Conservation (phyloP, 2,329 filamentous ascomycete genomes). For the Thyridium curvatum region DNA sequence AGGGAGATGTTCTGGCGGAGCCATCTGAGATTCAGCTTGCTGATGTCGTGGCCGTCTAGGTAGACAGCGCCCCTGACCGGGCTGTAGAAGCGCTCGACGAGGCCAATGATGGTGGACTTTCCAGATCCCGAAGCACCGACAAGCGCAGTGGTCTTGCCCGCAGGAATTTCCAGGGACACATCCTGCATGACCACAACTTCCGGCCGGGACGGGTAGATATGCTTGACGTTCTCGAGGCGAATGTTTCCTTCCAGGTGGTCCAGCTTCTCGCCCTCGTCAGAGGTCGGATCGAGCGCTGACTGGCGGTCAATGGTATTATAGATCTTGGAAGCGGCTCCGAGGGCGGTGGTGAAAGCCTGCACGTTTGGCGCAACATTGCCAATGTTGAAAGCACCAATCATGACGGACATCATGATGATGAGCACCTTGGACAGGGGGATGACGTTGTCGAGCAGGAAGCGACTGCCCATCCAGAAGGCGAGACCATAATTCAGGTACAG, state of each 20-base stretch:
- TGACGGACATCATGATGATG: slow-evolving; percentile 82
- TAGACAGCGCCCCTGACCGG: slow-evolving; percentile 74
- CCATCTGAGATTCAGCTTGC: slow-evolving; percentile 80
- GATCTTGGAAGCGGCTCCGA: slow-evolving; percentile 85
- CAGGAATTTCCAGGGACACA: slow-evolving; percentile 72
- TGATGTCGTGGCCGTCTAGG: slow-evolving; percentile 78
- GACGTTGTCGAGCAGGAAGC: slow-evolving; percentile 62
- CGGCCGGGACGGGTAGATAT: slow-evolving; percentile 90
- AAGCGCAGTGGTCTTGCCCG: slow-evolving; percentile 63
- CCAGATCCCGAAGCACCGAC: slow-evolving; percentile 20
- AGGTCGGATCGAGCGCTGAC: slow-evolving; percentile 76
- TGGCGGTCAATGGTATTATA: slow-evolving; percentile 85
- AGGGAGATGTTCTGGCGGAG: slow-evolving; percentile 86
- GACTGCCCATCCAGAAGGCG: slow-evolving; percentile 81
- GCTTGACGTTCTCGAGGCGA: slow-evolving; percentile 75
- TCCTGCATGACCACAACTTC: slow-evolving; percentile 85
- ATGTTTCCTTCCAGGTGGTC: slow-evolving; percentile 71
- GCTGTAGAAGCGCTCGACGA: slow-evolving; percentile 91
- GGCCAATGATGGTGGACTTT: slow-evolving; percentile 76
- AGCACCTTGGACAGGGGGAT: slow-evolving; percentile 65
- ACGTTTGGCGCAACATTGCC: slow-evolving; percentile 82
- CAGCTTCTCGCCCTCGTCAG: slow-evolving; percentile 64
- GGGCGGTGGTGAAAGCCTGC: slow-evolving; percentile 77
- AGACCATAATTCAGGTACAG: slow-evolving; percentile 84
- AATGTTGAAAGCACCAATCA: slow-evolving; percentile 88